Evolutionary conservation across 495 filamentous ascomycete genomes (phyloP), one percentile per base, ranked within the genome.

Genomic region (Podospora pseudocomata): DNA sequence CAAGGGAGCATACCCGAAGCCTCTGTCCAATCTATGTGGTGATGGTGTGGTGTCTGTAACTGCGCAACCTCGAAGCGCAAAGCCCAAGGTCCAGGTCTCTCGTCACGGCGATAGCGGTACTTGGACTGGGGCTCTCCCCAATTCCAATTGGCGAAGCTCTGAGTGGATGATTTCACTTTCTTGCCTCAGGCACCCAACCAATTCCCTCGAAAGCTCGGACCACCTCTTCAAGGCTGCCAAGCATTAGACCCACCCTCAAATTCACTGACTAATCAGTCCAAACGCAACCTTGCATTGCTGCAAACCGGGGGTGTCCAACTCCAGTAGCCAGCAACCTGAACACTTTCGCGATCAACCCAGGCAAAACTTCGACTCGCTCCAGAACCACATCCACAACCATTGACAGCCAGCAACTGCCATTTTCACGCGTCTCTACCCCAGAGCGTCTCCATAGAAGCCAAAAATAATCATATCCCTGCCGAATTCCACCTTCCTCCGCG

Each of bases 1-100:
- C 55, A 54, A 49, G 55, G 0, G 30, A n/a, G 15, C 74, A 39
- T 73, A 77, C 74, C 63, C 73, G 60, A 72, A 72, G 69, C 68
- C 73, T 64, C 65, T 19, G 49, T 19, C 9, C n/a, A n/a, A 32
- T 23, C 20, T 30, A 20, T 66, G 67, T 23, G 53, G 57, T 67
- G 49, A 53, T 66, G 65, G n/a, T 68, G 54, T 67, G 70, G 57
- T 65, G 53, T 63, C 34, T 56, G 30, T 61, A 32, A 34, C 19
- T 39, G 58, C 67, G 64, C 57, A 49, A 49, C 39, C 61, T 68
- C 58, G 63, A 68, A 68, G 65, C 65, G 20, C 67, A 39, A 63
- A 28, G 19, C 18, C 16, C 32, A 63, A 63, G 61, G 61, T 63
- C 61, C 30, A 44, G 61, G 30, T 63, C 30, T 49, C 61, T 63